Evolutionary conservation across 2,329 filamentous ascomycete species (phyloP).

Genomic region (Harringtonia aguacate): DNA sequence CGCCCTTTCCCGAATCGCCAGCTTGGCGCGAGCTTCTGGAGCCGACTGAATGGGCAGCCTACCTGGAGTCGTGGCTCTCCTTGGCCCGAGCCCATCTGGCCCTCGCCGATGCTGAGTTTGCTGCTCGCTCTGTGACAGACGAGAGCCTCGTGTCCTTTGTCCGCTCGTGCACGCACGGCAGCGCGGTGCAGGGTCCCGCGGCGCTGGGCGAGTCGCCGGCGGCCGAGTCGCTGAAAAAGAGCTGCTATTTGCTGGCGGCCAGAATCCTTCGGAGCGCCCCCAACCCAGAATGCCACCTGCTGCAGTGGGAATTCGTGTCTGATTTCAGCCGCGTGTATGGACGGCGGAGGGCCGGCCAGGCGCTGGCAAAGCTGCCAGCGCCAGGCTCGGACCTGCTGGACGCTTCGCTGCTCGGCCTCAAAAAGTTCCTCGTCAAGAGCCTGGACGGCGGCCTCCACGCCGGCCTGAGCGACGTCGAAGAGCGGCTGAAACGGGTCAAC

Average conservation of each 20-base stretch:
- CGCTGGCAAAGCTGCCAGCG: constrained; percentile 40
- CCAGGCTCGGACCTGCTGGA: constrained; percentile 39
- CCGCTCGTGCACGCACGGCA: constrained; percentile 52
- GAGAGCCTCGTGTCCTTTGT: constrained; percentile 53
- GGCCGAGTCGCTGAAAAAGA: constrained; percentile 43
- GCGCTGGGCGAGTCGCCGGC: constrained; percentile 21
- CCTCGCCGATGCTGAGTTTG: constrained; percentile 45
- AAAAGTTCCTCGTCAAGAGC: constrained; percentile 48
- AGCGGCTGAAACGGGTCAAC: constrained; percentile 46
- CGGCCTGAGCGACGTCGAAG: constrained; percentile 43
- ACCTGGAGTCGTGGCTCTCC: constrained; percentile 65
- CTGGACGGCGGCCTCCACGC: constrained; percentile 51
- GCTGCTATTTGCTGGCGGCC: constrained; percentile 53
- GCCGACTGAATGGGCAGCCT: constrained; percentile 64
- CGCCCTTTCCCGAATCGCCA: constrained; percentile 58
- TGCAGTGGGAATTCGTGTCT: constrained; percentile 59
- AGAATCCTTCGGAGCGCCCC: constrained; percentile 31
- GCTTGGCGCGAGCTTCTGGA: constrained; percentile 56
- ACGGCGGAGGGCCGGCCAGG: constrained; percentile 44
- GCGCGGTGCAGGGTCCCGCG: constrained; percentile 25
- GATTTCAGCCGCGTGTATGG: constrained; percentile 57
- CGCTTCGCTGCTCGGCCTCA: constrained; percentile 44
- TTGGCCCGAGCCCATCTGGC: constrained; percentile 56
- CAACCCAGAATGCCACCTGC: constrained; percentile 22
- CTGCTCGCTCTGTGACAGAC: constrained; percentile 37